A percentile compares a stretch with the other conserved stretches of the same genome.
These are phyloP conservation scores for Aspergillus sp. DNA, from an alignment of 2,329 filamentous ascomycete genomes.

Conservation along the genomic window DNA sequence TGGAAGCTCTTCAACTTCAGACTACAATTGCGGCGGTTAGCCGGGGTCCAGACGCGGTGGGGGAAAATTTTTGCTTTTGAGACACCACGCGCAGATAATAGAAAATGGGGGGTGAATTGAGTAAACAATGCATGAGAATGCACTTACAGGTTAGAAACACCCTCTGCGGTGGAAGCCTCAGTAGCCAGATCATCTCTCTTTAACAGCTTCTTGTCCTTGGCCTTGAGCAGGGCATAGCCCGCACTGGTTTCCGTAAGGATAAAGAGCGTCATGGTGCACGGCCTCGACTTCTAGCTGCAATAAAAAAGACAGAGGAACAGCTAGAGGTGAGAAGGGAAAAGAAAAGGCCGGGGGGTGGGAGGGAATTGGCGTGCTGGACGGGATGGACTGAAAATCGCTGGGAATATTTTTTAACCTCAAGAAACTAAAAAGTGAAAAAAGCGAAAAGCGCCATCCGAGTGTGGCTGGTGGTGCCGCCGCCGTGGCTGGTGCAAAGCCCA, in stretches of 20 bases:
- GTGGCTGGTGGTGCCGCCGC: constrained; percentile 29
- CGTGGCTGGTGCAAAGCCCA: constrained; percentile 17
- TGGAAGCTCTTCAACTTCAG: constrained; percentile 95
- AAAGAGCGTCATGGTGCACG: constrained; percentile 76
- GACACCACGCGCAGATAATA: background rate
- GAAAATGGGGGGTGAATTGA: background rate
- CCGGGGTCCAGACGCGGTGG: constrained; percentile 13
- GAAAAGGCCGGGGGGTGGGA: constrained; percentile 26
- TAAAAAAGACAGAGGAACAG: constrained; percentile 19
- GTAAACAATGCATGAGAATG: constrained; percentile 3
- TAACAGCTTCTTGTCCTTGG: constrained; percentile 96
- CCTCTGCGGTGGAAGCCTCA: constrained; percentile 77
- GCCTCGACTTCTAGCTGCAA: constrained; percentile 32
- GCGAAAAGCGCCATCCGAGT: constrained; percentile 23
- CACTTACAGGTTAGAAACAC: constrained; percentile 80
- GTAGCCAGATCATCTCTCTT: constrained; percentile 79
- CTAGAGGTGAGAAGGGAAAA: constrained; percentile 26
- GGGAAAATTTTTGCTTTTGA: constrained; percentile 30
- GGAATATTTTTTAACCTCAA: constrained; percentile 40
- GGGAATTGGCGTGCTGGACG: constrained; percentile 29
- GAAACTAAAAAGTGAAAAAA: constrained; percentile 41
- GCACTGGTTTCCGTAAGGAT: constrained; percentile 93
- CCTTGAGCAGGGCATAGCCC: constrained; percentile 97
- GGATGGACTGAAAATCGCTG: constrained; percentile 20
- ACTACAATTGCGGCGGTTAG: constrained; percentile 49